Base-by-base conservation (phyloP, 1,139 yeast genomes). In the Nakaseomyces nivariensis region DNA sequence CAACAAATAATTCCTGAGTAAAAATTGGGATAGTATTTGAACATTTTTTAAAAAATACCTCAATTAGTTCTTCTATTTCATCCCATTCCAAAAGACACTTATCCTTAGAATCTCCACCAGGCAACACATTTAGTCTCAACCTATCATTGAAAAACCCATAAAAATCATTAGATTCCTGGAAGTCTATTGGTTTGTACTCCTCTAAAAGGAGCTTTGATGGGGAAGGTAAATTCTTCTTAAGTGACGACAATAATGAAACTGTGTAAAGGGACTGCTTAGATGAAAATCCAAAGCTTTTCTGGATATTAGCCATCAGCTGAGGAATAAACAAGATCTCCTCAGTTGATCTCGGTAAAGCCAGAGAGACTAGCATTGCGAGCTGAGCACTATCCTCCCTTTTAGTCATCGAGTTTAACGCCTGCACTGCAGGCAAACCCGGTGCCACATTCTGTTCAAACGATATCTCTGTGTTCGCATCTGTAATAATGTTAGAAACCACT, bases 311-410 rank as follows among this genome's bases (percentile, higher is more conserved):
- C 51, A 84, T 68, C 48, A 84, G 67, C 2, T 86, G 80, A 0
- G 94, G 90, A 34, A 82, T 79, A 57, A 82, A 82, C 45, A 84
- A 68, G 0, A 88, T 83, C 60, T 84, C 94, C 56, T 82, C 90
- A 0, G 92, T 84, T 32, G 85, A 78, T 61, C 94, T 70, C 2
- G 92, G 94, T 17, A 83, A 76, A 0, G 90, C 78, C 52, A 82
- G 75, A 0, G 92, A 86, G 10, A 84, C 88, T 46, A 84, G 69
- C 5, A 79, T 75, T 0, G 90, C 83, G 51, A 84, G 56, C 66
- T 78, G 78, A 55, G 76, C 75, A 43, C 66, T 61, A 52, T 76
- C 73, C 51, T 72, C 71, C 27, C 69, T 63, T n/a, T 61, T 60
- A 7, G 86, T 82, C 44, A 86, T 78, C 3, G 67, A 59, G 5